phyloP scores from a whole-genome alignment of 2,329 filamentous ascomycete genomes.

The Xenoacremonium recifei region DNA sequence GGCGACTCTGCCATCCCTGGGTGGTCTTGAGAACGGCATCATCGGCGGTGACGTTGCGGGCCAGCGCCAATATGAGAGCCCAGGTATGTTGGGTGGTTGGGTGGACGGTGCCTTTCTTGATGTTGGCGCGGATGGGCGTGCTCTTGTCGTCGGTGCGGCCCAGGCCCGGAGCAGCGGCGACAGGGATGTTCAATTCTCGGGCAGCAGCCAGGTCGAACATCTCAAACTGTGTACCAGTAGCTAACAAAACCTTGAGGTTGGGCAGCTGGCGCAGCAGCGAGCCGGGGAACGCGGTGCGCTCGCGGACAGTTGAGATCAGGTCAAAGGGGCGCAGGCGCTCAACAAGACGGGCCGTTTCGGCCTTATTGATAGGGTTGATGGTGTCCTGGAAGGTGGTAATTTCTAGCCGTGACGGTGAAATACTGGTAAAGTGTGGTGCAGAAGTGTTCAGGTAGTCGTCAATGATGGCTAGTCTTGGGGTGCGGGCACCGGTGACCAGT shows the following conservation, averaged over 20 bases:
- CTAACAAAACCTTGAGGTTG: constrained; percentile 62
- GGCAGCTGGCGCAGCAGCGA: constrained; percentile 55
- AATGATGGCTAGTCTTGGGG: neutral
- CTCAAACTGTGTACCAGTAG: constrained; percentile 59
- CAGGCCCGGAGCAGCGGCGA: constrained; percentile 5
- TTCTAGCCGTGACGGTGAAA: neutral
- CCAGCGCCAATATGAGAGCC: constrained; percentile 56
- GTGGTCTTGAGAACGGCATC: constrained; percentile 55
- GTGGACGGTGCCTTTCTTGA: constrained; percentile 34
- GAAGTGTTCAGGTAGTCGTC: neutral
- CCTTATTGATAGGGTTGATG: neutral
- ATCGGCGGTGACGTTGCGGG: constrained; percentile 57
- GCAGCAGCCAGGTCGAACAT: constrained; percentile 56
- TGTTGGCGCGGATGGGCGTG: constrained; percentile 14
- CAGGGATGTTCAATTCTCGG: constrained; percentile 26
- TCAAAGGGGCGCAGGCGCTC: neutral
- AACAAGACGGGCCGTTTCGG: no score
- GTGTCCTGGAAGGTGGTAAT: neutral
- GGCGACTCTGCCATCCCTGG: constrained; percentile 58
- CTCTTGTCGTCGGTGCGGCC: constrained; percentile 44
- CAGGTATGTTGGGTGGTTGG: constrained; percentile 56
- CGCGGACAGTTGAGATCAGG: constrained; percentile 30
- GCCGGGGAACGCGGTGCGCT: constrained; percentile 53
- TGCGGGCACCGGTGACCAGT: no score
- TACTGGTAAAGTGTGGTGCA: neutral